A percentile compares a stretch with the other conserved stretches of the same genome.
These are phyloP conservation scores for Pyrenopolyporus hunteri DNA, from an alignment of 495 filamentous ascomycete genomes.

Conservation along the genomic window DNA sequence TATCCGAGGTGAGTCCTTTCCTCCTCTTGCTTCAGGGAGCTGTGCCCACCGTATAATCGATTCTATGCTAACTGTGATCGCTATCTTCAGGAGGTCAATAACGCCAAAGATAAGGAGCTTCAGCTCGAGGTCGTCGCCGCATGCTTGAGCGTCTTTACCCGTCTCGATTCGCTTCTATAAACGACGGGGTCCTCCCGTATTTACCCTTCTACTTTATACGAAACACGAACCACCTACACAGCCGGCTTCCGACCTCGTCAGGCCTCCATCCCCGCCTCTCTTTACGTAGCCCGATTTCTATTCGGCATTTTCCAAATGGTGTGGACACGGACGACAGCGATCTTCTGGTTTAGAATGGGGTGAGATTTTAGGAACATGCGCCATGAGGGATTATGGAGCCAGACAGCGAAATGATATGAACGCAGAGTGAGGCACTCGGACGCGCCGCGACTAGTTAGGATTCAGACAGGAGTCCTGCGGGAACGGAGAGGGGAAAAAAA, in stretches of 20 bases:
- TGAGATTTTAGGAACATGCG: constrained; percentile 10
- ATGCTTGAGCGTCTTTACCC: constrained; percentile 94
- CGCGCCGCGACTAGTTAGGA: not conserved
- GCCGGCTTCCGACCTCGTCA: constrained; percentile 16
- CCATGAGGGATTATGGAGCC: not conserved
- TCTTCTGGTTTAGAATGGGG: constrained; percentile 24
- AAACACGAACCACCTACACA: constrained; percentile 19
- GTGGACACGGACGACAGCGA: constrained; percentile 3
- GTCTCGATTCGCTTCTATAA: constrained; percentile 92
- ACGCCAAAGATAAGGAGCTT: constrained; percentile 85
- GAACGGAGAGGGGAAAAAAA: not conserved
- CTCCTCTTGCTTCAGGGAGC: not conserved
- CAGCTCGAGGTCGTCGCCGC: constrained; percentile 97
- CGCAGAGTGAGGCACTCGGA: not conserved
- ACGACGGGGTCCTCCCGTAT: not conserved
- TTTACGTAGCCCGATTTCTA: constrained; percentile 1
- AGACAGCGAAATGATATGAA: constrained; percentile 1
- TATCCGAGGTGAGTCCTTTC: constrained; percentile 65
- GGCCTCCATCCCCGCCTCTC: constrained; percentile 7
- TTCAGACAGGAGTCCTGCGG: not conserved
- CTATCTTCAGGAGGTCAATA: constrained; percentile 68
- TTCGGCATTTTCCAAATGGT: not conserved
- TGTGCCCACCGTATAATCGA: not conserved
- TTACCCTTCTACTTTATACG: constrained; percentile 15
- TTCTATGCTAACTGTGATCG: constrained; percentile 4